Base-by-base conservation (phyloP, 768 basidiomycete species). In the Hydnum rufescens region DNA sequence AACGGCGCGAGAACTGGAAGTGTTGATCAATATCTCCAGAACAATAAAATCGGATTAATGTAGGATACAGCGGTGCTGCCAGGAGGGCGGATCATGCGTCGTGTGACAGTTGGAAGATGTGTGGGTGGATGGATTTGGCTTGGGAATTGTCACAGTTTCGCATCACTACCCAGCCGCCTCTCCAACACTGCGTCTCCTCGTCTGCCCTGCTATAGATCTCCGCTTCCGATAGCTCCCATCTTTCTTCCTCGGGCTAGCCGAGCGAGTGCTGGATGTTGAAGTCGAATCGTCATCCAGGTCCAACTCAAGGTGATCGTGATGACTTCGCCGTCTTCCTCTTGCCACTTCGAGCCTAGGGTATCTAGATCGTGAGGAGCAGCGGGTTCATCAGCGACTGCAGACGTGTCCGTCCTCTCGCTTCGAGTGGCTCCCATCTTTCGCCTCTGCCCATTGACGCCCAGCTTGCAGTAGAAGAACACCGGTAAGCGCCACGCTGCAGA, bases 381-480 rank as follows among this genome's bases (percentile, higher is more conserved):
- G 34, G 8, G 8, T 8, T 39, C 44, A 28, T 13, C 44, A 47
- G 26, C 44, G 13, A 47, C 44, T 8, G 44, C 44, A 13, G 44
- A 26, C 34, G 26, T 13, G 8, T 47, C 25, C 25, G 13, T 28
- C 26, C 19, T 16, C 44, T 26, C 26, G 8, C 16, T 47, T 47
- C 44, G 44, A 25, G 8, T 13, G 8, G 13, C 26, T 26, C 13
- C 34, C 31, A 43, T 85, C 82, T 16, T 77, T 70, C 29, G 74
- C 74, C 62, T 89, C 86, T 3, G 80, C 82, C 84, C 84, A 89
- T 68, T 77, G 81, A 42, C 85, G 74, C 43, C 80, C 82, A 0
- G 84, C 83, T 66, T 89, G 86, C 25, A 89, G 72, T 5, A 78
- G 75, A 31, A 89, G 68, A 26, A 89, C 81, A n/a, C 86, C 86